Evolutionary conservation across 768 basidiomycete species (phyloP).

Genomic region (Rhodotorula paludigena): DNA sequence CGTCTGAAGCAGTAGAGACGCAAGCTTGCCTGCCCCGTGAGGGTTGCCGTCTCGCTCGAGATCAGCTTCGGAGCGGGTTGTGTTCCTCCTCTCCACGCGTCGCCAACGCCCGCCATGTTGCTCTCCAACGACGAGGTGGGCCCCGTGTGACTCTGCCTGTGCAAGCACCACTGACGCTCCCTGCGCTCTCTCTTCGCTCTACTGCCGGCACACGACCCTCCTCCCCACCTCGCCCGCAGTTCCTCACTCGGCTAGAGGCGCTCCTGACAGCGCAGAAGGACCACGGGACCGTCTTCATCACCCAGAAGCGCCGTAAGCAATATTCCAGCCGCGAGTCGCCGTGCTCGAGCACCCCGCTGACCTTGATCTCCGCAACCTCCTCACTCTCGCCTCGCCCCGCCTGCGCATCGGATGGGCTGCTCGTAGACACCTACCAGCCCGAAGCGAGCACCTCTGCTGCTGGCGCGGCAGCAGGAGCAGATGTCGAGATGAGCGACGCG

Average conservation of each 20-base stretch:
- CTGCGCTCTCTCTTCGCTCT: neutral
- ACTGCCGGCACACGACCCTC: neutral
- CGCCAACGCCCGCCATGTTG: neutral
- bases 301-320: slow-evolving; percentile 32
- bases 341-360: neutral
- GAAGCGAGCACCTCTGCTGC: neutral
- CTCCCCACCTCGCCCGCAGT: slow-evolving; percentile 12
- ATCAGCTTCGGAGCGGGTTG: too few species aligned
- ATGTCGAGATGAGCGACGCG: slow-evolving; percentile 8
- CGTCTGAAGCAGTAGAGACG: too few species aligned
- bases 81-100: too few species aligned
- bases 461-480: neutral
- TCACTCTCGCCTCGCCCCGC: neutral
- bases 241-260: slow-evolving; percentile 23
- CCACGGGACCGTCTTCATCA: slow-evolving; percentile 33
- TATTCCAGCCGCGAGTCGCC: fast-evolving
- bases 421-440: slow-evolving; percentile 9
- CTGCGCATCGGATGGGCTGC: neutral
- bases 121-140: neutral
- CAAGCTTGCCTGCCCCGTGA: too few species aligned
- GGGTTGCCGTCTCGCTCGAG: too few species aligned
- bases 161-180: neutral
- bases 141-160: too few species aligned
- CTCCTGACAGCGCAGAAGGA: slow-evolving; percentile 17
- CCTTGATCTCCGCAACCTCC: neutral